Conservation (phyloP, 106 monocot species). For the Agapanthus africanus region DNA sequence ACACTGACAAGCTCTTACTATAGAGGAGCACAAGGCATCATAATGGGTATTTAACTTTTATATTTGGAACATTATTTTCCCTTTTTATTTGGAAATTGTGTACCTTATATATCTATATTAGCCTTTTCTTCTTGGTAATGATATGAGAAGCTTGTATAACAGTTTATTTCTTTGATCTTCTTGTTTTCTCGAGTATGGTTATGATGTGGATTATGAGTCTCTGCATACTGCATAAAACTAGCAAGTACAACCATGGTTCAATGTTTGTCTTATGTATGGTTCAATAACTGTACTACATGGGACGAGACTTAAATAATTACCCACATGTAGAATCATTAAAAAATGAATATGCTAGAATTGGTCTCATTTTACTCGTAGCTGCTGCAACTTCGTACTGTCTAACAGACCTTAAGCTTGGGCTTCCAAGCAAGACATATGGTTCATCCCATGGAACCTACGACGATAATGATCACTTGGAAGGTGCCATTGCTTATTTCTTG, state of each 20-base stretch:
- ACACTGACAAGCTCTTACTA: constrained; percentile 91
- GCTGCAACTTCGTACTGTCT: no score
- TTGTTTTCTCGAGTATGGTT: neutral
- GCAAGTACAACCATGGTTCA: neutral
- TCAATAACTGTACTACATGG: no score
- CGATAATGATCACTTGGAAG: no score
- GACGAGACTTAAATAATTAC: no score
- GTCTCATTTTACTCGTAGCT: neutral
- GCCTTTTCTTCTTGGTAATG: neutral
- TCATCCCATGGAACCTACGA: no score
- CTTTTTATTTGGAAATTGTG: neutral
- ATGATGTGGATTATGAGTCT: neutral
- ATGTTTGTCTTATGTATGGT: neutral
- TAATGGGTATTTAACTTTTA: constrained; percentile 58
- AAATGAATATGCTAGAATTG: neutral
- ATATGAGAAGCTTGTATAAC: neutral
- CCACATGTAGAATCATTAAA: no score
- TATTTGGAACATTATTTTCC: neutral
- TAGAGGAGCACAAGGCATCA: constrained; percentile 83
- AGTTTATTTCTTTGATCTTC: neutral
- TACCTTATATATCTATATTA: neutral
- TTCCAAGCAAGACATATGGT: no score
- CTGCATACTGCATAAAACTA: neutral
- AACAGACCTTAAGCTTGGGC: no score
- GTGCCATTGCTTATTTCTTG: no score